phyloP scores from a whole-genome alignment of 495 filamentous ascomycete species.

The Aspergillus coremiiformis region DNA sequence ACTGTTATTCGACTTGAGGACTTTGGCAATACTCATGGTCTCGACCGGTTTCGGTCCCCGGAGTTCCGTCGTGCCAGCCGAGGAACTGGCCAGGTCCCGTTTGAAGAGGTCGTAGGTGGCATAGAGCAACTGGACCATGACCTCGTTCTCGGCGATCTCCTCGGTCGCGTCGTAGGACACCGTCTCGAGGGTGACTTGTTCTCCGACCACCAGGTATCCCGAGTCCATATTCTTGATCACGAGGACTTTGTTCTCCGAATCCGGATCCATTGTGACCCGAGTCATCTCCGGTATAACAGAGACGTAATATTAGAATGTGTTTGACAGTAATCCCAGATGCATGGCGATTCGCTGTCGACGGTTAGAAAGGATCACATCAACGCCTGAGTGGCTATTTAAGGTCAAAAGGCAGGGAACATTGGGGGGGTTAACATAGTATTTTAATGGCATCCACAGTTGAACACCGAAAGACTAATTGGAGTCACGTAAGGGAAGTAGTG shows the following conservation, averaged over 20 bases:
- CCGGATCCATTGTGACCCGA: background rate
- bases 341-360: background rate
- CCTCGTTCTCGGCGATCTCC: slow-evolving; percentile 56
- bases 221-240: slow-evolving; percentile 67
- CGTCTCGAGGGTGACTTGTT: slow-evolving; percentile 66
- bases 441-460: too few species aligned
- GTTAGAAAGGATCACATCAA: background rate
- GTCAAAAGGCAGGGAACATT: background rate
- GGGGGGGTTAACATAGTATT: too few species aligned
- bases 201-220: slow-evolving; percentile 61
- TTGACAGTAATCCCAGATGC: background rate
- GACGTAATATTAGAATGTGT: background rate
- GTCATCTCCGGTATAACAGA: background rate
- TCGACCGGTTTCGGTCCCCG: slow-evolving; percentile 48
- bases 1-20: slow-evolving; percentile 56
- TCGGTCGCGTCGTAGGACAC: slow-evolving; percentile 57
- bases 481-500: background rate
- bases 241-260: slow-evolving; percentile 60
- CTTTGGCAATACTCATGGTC: slow-evolving; percentile 51
- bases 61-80: slow-evolving; percentile 59
- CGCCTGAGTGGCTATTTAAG: background rate
- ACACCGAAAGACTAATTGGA: background rate
- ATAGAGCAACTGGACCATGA: slow-evolving; percentile 65
- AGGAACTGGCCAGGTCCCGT: slow-evolving; percentile 51
- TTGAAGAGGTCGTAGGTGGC: slow-evolving; percentile 85